Percentiles rank a stretch among this genome's conserved stretches.
Conservation (phyloP, 2,329 filamentous ascomycete species). For the Diplocarpon mali region DNA sequence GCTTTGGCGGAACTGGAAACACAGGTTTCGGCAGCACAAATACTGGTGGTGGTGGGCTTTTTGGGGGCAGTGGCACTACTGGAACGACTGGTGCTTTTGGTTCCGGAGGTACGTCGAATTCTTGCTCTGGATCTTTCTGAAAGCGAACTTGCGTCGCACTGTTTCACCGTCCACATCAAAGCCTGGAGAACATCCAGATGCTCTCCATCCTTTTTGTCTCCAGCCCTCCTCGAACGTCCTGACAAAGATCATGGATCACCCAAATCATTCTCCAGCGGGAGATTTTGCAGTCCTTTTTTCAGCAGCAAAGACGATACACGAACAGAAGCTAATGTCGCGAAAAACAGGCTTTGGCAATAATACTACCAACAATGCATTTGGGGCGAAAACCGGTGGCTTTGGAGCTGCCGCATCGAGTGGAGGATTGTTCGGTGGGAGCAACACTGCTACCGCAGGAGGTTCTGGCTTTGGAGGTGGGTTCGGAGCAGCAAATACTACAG, state of each 20-base stretch:
- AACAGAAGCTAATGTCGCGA: slow-evolving; percentile 14
- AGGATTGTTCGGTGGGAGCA: slow-evolving; percentile 42
- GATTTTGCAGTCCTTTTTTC: neutral
- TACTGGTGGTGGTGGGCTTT: slow-evolving; percentile 30
- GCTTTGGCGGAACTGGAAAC: slow-evolving; percentile 33
- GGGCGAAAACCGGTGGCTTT: slow-evolving; percentile 34
- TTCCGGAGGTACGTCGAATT: slow-evolving; percentile 30
- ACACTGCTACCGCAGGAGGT: slow-evolving; percentile 24
- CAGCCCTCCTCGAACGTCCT: neutral
- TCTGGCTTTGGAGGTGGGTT: slow-evolving; percentile 33
- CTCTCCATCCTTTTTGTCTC: neutral
- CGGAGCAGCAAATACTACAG: slow-evolving; percentile 29
- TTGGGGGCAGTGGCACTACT: slow-evolving; percentile 30
- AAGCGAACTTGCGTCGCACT: slow-evolving; percentile 10
- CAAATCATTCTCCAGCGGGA: neutral
- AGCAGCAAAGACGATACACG: neutral
- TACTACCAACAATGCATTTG: slow-evolving; percentile 25
- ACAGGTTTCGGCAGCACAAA: slow-evolving; percentile 31
- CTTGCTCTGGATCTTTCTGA: slow-evolving; percentile 16
- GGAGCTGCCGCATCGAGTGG: slow-evolving; percentile 33
- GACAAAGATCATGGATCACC: neutral
- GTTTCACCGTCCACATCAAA: slow-evolving; percentile 5
- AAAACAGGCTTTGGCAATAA: slow-evolving; percentile 33
- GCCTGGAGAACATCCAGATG: slow-evolving; percentile 1
- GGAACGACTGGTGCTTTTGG: slow-evolving; percentile 27